phyloP scores from a whole-genome alignment of 1,139 yeast genomes.

The Kazachstania sp. region DNA sequence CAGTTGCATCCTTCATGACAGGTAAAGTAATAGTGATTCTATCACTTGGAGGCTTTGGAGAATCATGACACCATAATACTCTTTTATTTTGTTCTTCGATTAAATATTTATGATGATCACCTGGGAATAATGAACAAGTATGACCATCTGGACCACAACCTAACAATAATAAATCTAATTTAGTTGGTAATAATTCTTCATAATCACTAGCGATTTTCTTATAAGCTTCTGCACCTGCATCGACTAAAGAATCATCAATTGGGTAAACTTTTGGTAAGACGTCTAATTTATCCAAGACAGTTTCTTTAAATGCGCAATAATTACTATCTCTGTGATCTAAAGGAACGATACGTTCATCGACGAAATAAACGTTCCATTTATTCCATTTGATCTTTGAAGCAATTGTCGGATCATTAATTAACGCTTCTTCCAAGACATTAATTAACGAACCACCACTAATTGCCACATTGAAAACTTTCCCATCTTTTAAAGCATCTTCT shows the following conservation, averaged over 20 bases:
- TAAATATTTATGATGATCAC: conserved; percentile 58
- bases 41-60: conserved; percentile 88
- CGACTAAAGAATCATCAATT: conserved; percentile 65
- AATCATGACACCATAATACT: conserved; percentile 84
- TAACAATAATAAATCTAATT: conserved; percentile 75
- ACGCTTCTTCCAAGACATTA: conserved; percentile 61
- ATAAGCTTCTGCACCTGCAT: conserved; percentile 44
- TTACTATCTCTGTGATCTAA: conserved; percentile 78
- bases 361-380: conserved; percentile 91
- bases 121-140: conserved; percentile 78
- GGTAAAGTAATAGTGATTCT: conserved; percentile 92
- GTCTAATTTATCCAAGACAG: conserved; percentile 53
- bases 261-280: conserved; percentile 66
- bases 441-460: conserved; percentile 88
- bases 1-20: conserved; percentile 66
- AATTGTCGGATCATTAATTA: conserved; percentile 49
- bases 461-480: conserved; percentile 57
- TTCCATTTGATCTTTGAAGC: conserved; percentile 62
- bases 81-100: conserved; percentile 62
- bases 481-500: conserved; percentile 38
- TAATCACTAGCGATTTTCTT: conserved; percentile 79
- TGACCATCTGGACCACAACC: conserved; percentile 99
- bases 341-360: conserved; percentile 93
- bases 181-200: conserved; percentile 67
- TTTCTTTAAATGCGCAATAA: conserved; percentile 77